Evolutionary conservation across 176 grass and related monocot species (phyloP).

Genomic region (Elaeis guineensis): DNA sequence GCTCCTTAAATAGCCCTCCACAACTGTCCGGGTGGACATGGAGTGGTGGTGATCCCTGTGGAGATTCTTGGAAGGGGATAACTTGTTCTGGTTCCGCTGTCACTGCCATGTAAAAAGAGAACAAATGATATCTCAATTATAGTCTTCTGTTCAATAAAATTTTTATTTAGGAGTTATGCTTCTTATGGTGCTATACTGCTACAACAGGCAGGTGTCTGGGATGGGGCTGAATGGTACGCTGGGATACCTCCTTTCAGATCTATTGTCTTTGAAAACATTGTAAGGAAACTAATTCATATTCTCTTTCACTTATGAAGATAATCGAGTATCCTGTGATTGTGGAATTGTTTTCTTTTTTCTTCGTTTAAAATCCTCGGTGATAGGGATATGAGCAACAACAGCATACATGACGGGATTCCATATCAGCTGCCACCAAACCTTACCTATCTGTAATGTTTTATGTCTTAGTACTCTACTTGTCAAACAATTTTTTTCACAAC

Average conservation of each 20-base stretch:
- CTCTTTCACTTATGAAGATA: background rate
- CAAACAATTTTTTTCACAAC: background rate
- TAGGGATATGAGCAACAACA: constrained; percentile 88
- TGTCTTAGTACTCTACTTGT: background rate
- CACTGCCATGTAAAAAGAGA: constrained; percentile 51
- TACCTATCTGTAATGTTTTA: constrained; percentile 23
- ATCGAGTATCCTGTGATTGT: background rate
- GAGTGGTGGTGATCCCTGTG: constrained; percentile 71
- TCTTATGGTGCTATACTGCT: background rate
- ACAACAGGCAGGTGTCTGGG: constrained; percentile 68
- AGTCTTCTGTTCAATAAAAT: background rate
- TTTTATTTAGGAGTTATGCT: constrained; percentile 11
- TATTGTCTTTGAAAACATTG: constrained; percentile 66
- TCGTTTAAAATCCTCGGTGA: constrained; percentile 15
- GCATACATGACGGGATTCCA: constrained; percentile 65
- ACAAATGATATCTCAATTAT: no score
- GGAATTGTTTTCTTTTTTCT: background rate
- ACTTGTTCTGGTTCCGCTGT: constrained; percentile 67
- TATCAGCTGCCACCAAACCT: constrained; percentile 88
- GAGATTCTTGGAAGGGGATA: constrained; percentile 73
- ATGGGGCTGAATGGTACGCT: constrained; percentile 76
- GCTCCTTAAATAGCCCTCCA: constrained; percentile 58
- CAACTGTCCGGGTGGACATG: constrained; percentile 71
- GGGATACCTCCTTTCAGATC: constrained; percentile 59
- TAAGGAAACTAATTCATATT: constrained; percentile 35